Conservation (phyloP, 1,284 basidiomycete genomes). For the Ceratobasidium sp. region DNA sequence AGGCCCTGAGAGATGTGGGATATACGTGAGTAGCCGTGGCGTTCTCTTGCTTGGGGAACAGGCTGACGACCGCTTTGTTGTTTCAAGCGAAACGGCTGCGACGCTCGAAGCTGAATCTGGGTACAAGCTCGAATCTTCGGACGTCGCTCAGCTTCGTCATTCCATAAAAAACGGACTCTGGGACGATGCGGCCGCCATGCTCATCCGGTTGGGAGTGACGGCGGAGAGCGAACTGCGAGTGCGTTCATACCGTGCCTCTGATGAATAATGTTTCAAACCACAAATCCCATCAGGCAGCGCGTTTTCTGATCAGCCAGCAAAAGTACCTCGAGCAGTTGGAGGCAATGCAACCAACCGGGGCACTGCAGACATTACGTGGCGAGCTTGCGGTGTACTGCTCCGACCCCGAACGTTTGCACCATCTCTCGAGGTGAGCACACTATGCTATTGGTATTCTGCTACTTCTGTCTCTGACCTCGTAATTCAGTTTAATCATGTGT, state of each 20-base stretch:
- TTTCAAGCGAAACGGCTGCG: conserved; percentile 79
- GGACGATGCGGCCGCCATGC: conserved; percentile 80
- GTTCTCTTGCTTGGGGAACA: neutral
- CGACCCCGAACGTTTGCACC: conserved; percentile 83
- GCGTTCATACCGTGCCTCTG: conserved; percentile 52
- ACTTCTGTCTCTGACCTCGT: neutral
- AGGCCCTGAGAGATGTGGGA: conserved; percentile 92
- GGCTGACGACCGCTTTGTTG: conserved; percentile 18
- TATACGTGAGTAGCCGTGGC: conserved; percentile 71
- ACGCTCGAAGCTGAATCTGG: conserved; percentile 94
- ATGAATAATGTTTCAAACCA: conserved; percentile 23
- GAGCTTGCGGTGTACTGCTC: conserved; percentile 86
- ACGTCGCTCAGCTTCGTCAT: conserved; percentile 85
- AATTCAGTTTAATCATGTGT: conserved; percentile 88
- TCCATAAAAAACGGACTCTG: conserved; percentile 89
- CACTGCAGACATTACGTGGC: conserved; percentile 86
- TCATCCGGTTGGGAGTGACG: conserved; percentile 76
- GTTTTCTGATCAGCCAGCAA: conserved; percentile 91
- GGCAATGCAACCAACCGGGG: conserved; percentile 81
- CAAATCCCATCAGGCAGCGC: conserved; percentile 71
- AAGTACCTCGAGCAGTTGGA: conserved; percentile 98
- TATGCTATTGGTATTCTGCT: neutral
- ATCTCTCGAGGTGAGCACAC: conserved; percentile 80
- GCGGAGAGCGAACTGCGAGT: conserved; percentile 78
- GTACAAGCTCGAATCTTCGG: conserved; percentile 83